A percentile compares a stretch with the other conserved stretches of the same genome.
Evolutionary conservation across 345 rosid species (phyloP).

Genomic region (Iberis pinnata): DNA sequence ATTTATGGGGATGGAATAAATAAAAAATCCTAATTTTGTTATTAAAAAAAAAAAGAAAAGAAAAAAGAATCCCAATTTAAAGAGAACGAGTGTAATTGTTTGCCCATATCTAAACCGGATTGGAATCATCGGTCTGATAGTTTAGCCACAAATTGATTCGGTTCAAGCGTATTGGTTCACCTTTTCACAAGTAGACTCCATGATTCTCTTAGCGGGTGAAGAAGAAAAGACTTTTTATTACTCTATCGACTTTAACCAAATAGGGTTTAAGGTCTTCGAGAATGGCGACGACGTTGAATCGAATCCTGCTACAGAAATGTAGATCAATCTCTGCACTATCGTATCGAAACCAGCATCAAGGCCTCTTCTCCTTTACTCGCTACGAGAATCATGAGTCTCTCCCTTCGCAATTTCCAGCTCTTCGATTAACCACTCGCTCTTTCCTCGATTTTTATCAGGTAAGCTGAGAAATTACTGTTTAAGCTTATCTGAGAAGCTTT

Average conservation of each 20-base stretch:
- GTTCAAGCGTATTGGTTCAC: constrained; percentile 11
- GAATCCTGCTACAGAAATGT: constrained; percentile 30
- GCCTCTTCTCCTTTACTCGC: constrained; percentile 1
- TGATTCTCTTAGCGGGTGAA: no score
- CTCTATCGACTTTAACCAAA: constrained; percentile 8
- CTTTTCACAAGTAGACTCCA: no score
- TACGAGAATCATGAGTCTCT: constrained; percentile 30
- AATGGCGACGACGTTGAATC: constrained; percentile 48
- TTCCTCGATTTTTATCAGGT: constrained; percentile 68
- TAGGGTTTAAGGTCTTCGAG: constrained; percentile 31
- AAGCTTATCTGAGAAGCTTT: background rate
- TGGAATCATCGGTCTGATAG: no score
- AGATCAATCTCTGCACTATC: constrained; percentile 29
- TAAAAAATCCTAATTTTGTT: no score
- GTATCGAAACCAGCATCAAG: constrained; percentile 14
- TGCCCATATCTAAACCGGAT: no score
- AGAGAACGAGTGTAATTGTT: no score
- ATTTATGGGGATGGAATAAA: no score
- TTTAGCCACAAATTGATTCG: no score
- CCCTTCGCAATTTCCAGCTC: constrained; percentile 38
- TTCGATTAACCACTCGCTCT: constrained; percentile 45
- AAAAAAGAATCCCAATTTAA: no score
- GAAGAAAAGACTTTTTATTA: no score
- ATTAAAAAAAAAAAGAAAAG: no score
- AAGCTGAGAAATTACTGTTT: background rate